These are phyloP conservation scores for Lagenaria siceraria DNA, from an alignment of 306 rosid genomes.

Conservation along the genomic window DNA sequence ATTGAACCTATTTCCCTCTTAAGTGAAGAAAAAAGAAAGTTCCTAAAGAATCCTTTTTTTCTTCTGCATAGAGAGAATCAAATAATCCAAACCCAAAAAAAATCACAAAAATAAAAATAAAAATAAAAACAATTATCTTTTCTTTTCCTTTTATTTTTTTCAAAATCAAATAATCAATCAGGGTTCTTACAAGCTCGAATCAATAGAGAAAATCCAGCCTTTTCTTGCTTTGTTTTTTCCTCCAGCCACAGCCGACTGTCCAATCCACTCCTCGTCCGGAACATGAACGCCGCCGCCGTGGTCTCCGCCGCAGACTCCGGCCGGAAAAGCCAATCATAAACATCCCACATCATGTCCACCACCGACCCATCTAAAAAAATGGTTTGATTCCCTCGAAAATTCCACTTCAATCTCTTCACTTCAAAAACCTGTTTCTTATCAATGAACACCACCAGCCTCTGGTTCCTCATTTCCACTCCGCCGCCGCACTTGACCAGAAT, in stretches of 20 bases:
- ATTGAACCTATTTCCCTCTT: neutral
- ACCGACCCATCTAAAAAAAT: constrained; percentile 71
- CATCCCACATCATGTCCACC: constrained; percentile 96
- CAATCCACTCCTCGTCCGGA: constrained; percentile 71
- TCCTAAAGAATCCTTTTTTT: neutral
- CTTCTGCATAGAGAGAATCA: neutral
- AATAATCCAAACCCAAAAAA: neutral
- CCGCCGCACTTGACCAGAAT: constrained; percentile 45
- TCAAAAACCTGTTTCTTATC: constrained; percentile 52
- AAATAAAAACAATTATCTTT: no score
- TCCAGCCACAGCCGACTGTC: constrained; percentile 85
- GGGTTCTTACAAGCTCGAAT: constrained; percentile 58
- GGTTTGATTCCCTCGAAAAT: constrained; percentile 86
- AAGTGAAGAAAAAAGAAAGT: neutral
- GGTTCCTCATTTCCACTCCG: constrained; percentile 18
- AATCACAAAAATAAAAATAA: neutral
- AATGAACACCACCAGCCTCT: constrained; percentile 33
- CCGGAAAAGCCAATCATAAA: constrained; percentile 79
- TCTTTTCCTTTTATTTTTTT: neutral
- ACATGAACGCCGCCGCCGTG: constrained; percentile 54
- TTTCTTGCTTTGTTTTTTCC: constrained; percentile 47
- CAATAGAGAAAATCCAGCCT: constrained; percentile 48
- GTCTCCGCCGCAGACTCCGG: constrained; percentile 26
- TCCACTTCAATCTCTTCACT: constrained; percentile 72
- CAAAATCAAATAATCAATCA: constrained; percentile 13